These are phyloP conservation scores for Lachancea waltii DNA, from an alignment of 805 yeast genomes.

Conservation along the genomic window DNA sequence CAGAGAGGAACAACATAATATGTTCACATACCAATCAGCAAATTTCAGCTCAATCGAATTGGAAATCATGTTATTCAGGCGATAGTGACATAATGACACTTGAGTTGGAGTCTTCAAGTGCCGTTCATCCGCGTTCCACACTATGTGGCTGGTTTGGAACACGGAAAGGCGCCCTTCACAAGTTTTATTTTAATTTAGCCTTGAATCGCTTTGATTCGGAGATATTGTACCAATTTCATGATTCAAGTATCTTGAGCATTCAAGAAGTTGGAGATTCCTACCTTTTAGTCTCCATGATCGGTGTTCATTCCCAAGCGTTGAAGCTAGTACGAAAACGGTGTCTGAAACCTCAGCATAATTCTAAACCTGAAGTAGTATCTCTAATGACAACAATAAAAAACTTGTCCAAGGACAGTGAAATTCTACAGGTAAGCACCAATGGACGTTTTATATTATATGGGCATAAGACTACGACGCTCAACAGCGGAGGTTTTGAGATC, in stretches of 20 bases:
- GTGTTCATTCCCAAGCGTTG: not conserved
- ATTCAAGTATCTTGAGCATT: conserved; percentile 2
- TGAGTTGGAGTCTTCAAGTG: not conserved
- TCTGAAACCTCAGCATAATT: not conserved
- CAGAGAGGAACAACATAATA: not conserved
- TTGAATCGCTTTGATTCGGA: not conserved
- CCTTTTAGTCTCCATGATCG: conserved; percentile 1
- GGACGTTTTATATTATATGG: conserved; percentile 24
- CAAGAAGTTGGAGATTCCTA: not conserved
- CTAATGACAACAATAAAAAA: conserved; percentile 16
- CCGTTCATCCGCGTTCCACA: not conserved
- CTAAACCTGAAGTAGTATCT: conserved; percentile 3
- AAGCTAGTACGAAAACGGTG: not conserved
- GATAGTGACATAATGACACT: conserved; percentile 4
- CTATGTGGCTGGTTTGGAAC: conserved; percentile 4
- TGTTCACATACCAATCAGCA: not conserved
- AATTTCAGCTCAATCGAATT: not conserved
- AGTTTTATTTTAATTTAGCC: not conserved
- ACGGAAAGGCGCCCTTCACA: conserved; percentile 2
- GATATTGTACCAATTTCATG: not conserved
- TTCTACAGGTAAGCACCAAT: conserved; percentile 15
- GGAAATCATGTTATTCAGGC: not conserved
- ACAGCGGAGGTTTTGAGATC: conserved; percentile 19
- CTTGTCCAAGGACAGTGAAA: conserved; percentile 18
- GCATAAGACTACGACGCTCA: conserved; percentile 7